Base-by-base conservation (phyloP, 2,329 filamentous ascomycete species). In the Sporothrix luriei region DNA sequence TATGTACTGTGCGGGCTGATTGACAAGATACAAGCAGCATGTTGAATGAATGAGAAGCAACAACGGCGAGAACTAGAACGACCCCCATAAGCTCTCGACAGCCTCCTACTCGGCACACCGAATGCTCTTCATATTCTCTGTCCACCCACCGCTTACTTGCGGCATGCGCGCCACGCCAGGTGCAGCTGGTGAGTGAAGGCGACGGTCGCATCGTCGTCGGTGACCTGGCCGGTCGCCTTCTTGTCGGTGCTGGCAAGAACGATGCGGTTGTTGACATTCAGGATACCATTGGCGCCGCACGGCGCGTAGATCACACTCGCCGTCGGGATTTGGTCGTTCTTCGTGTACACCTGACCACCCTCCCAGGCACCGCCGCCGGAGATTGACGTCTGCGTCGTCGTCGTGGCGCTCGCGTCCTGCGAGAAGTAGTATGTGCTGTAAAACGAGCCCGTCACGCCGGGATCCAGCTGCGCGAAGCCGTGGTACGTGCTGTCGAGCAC, bases 261-360 rank as follows among this genome's bases (percentile, higher is more conserved):
- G 66, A 83, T 80, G 72, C 81, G 80, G 78, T 82, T 83, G 77
- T 82, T 83, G 75, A 83, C 77, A 76, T 83, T 83, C 74, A 83
- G 79, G 72, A 83, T 81, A 66, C 81, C 81, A 64, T 74, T 79
- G 70, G 80, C 80, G 69, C 81, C 81, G 75, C 81, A 83, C 4
- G 81, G 81, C 68, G 81, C 80, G 77, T 77, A 83, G 76, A 83
- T 81, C 74, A 81, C 75, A 68, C 79, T 79, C 19, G 81, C 79
- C 1, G 81, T 83, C 40, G 81, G 81, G 46, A 83, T 75, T 72
- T 77, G 75, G 75, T 83, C 81, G 70, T 78, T 75, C 78, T 82
- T 83, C 71, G 81, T 83, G 78, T 83, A 83, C 19, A 83, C 81
- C 76, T 83, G 78, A 70, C 81, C 81, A 3, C 75, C 70, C 14